Evolutionary conservation across 1,284 basidiomycete genomes (phyloP).

Genomic region (Thecaphora thlaspeos): DNA sequence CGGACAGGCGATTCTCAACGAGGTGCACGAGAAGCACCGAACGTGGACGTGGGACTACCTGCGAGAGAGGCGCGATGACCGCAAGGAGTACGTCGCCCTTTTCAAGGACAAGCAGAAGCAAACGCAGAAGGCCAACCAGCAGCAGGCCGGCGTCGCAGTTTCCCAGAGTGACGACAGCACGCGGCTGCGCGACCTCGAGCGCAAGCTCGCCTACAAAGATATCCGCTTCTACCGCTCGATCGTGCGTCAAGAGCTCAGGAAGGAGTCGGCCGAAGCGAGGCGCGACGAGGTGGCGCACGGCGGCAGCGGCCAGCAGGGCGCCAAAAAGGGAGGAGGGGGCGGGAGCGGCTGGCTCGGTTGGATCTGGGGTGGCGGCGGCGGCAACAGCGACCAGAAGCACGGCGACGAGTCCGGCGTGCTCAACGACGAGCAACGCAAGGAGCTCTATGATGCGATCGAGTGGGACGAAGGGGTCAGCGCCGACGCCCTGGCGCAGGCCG

Average conservation of each 20-base stretch:
- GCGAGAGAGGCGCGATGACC: constrained; percentile 80
- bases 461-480: constrained; percentile 66
- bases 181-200: constrained; percentile 71
- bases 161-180: constrained; percentile 38
- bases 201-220: constrained; percentile 86
- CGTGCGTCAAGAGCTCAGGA: constrained; percentile 81
- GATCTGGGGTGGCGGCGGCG: constrained; percentile 47
- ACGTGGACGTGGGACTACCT: constrained; percentile 95
- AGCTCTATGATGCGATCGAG: constrained; percentile 91
- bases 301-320: constrained; percentile 48
- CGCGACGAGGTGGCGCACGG: constrained; percentile 55
- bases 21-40: constrained; percentile 78
- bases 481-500: constrained; percentile 30
- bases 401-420: constrained; percentile 63
- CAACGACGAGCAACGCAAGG: constrained; percentile 87
- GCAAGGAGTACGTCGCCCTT: constrained; percentile 76
- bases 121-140: constrained; percentile 38
- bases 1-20: constrained; percentile 74
- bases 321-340: constrained; percentile 51
- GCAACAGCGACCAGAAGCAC: constrained; percentile 17
- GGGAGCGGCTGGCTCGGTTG: constrained; percentile 55
- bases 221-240: constrained; percentile 97
- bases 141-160: constrained; percentile 36
- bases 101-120: constrained; percentile 72
- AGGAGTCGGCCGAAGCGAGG: constrained; percentile 64